Conservation (phyloP, 768 basidiomycete species). For the Amanita molliuscula region DNA sequence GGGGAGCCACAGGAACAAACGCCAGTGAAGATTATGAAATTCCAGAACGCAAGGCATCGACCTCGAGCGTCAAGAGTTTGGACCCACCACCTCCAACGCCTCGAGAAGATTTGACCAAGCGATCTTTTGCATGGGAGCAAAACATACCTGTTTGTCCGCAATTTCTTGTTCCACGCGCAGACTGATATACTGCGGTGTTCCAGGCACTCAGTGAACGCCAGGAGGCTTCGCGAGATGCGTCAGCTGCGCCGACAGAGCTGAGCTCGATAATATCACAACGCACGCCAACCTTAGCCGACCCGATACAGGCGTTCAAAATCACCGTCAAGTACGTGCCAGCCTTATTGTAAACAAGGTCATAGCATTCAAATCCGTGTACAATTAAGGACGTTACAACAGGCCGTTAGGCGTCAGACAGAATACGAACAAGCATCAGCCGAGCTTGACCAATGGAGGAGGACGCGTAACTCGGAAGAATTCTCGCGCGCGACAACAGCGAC, state of each 20-base stretch:
- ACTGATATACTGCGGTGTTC: not conserved
- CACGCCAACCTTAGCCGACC: constrained; percentile 3
- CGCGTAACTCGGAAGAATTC: constrained; percentile 19
- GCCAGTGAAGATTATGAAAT: not conserved
- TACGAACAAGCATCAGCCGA: constrained; percentile 12
- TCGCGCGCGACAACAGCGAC: constrained; percentile 17
- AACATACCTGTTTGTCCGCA: not conserved
- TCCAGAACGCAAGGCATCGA: not conserved
- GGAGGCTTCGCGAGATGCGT: not conserved
- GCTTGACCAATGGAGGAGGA: constrained; percentile 19
- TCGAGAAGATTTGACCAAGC: not conserved
- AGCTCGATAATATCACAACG: constrained; percentile 3
- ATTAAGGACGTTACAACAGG: constrained; percentile 18
- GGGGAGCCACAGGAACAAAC: not conserved
- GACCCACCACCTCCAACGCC: not conserved
- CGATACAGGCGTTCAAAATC: constrained; percentile 6
- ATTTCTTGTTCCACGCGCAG: not conserved
- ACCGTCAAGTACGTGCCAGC: constrained; percentile 8
- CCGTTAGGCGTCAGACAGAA: constrained; percentile 17
- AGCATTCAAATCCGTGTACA: constrained; percentile 8
- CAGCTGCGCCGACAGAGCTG: not conserved
- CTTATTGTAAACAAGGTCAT: not conserved
- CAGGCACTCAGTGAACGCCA: not conserved
- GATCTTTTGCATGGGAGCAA: not conserved
- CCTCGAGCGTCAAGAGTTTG: not conserved